Conservation (phyloP, 2,329 filamentous ascomycete genomes). For the Trichoderma asperellum region DNA sequence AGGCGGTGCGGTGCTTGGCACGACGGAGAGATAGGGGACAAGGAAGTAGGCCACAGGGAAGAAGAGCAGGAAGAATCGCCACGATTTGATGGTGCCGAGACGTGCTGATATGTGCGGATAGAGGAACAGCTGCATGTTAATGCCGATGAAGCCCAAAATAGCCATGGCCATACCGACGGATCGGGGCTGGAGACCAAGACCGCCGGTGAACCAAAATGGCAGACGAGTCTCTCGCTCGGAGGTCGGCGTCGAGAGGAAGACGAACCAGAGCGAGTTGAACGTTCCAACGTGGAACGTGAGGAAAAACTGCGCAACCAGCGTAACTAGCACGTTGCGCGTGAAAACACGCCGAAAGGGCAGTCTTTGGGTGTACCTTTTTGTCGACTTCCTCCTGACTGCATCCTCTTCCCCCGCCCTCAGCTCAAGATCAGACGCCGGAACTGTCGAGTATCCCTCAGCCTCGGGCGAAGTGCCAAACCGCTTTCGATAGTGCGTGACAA, state of each 20-base stretch:
- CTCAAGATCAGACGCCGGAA: slow-evolving; percentile 36
- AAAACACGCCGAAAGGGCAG: slow-evolving; percentile 60
- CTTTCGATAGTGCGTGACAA: slow-evolving; percentile 39
- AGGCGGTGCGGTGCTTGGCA: slow-evolving; percentile 59
- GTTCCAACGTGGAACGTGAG: slow-evolving; percentile 74
- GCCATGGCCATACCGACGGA: slow-evolving; percentile 79
- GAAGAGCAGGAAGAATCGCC: slow-evolving; percentile 68
- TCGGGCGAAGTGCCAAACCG: slow-evolving; percentile 30
- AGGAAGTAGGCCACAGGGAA: slow-evolving; percentile 73
- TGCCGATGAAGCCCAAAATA: slow-evolving; percentile 75
- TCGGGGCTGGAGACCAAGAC: slow-evolving; percentile 71
- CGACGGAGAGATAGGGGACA: slow-evolving; percentile 70
- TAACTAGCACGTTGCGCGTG: slow-evolving; percentile 57
- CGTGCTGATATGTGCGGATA: slow-evolving; percentile 70
- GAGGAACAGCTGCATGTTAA: slow-evolving; percentile 61
- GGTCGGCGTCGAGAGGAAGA: slow-evolving; percentile 73
- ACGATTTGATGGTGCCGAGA: slow-evolving; percentile 70
- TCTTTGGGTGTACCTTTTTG: slow-evolving; percentile 49
- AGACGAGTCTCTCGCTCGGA: slow-evolving; percentile 43
- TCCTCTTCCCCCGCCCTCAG: slow-evolving; percentile 27
- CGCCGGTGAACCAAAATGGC: slow-evolving; percentile 71
- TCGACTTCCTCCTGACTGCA: slow-evolving; percentile 23
- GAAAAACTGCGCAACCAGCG: slow-evolving; percentile 68
- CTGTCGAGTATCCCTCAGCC: slow-evolving; percentile 33
- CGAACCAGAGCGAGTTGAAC: slow-evolving; percentile 76